A percentile compares a stretch with the other conserved stretches of the same genome.
These are phyloP conservation scores for Spathaspora gorwiae DNA, from an alignment of 805 yeast genomes.

Conservation along the genomic window DNA sequence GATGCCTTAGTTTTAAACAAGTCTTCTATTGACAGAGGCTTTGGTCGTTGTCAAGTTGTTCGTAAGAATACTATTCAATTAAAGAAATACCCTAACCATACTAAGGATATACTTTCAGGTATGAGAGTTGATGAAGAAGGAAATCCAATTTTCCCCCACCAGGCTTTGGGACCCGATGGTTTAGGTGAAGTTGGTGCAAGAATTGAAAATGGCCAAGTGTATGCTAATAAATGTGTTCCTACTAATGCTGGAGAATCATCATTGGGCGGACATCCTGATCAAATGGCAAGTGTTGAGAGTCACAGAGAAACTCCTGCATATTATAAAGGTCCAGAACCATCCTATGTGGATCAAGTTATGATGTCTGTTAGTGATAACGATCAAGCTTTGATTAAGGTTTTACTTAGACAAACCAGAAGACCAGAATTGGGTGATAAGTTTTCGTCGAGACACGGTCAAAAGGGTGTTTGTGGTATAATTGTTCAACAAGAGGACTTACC, in stretches of 20 bases:
- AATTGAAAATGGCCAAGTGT: slow-evolving; percentile 89
- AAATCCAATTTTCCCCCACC: slow-evolving; percentile 81
- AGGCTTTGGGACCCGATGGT: slow-evolving; percentile 88
- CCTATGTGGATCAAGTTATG: slow-evolving; percentile 96
- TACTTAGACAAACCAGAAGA: slow-evolving; percentile 90
- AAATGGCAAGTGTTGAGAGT: slow-evolving; percentile 41
- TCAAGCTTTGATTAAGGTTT: slow-evolving; percentile 87
- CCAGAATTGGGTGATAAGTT: slow-evolving; percentile 98
- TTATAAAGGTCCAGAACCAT: slow-evolving; percentile 93
- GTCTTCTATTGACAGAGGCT: slow-evolving; percentile 91
- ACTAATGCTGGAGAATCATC: slow-evolving; percentile 71
- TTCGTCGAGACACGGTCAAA: slow-evolving; percentile 96
- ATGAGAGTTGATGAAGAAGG: slow-evolving; percentile 81
- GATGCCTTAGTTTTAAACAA: slow-evolving; percentile 96
- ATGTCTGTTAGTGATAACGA: slow-evolving; percentile 94
- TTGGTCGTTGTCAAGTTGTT: slow-evolving; percentile 95
- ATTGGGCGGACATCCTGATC: slow-evolving; percentile 32
- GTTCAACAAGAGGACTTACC: slow-evolving; percentile 97
- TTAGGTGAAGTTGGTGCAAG: slow-evolving; percentile 92
- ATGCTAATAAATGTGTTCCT: slow-evolving; percentile 90
- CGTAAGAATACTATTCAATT: slow-evolving; percentile 85
- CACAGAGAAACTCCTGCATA: slow-evolving; percentile 88
- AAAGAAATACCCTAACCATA: slow-evolving; percentile 90
- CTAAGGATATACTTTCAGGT: slow-evolving; percentile 88
- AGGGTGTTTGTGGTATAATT: slow-evolving; percentile 98